phyloP scores from a whole-genome alignment of 2,329 filamentous ascomycete species.

The Myriosclerotinia scirpicola region DNA sequence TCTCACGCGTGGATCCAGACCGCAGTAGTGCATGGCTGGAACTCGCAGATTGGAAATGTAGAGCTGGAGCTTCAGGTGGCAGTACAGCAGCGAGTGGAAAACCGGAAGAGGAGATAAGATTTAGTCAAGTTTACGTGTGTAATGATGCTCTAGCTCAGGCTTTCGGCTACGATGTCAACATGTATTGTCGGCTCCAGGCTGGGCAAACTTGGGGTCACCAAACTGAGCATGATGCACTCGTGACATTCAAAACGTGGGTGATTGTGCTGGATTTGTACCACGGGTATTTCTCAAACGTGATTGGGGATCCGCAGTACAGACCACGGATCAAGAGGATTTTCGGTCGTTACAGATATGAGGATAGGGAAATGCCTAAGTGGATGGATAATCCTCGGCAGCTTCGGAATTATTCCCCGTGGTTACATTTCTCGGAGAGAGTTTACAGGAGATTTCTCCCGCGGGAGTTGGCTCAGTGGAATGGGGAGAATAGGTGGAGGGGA shows the following conservation, averaged over 20 bases:
- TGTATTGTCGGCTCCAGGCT: background rate
- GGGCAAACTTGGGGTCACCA: too few species aligned
- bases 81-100: too few species aligned
- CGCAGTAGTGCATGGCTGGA: background rate
- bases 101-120: background rate
- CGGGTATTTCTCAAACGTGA: slow-evolving; percentile 10
- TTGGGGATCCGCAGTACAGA: background rate
- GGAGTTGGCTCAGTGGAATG: slow-evolving; percentile 17
- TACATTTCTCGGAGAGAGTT: background rate
- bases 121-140: slow-evolving; percentile 1
- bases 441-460: background rate
- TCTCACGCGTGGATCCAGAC: slow-evolving; percentile 4
- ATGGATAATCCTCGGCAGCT: background rate
- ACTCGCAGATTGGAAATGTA: slow-evolving; percentile 11
- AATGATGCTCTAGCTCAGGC: slow-evolving; percentile 5
- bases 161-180: background rate
- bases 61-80: background rate
- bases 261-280: background rate
- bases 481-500: background rate
- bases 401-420: background rate
- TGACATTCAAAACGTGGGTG: background rate
- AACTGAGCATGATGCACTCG: background rate
- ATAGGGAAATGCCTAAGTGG: background rate
- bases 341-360: background rate
- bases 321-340: slow-evolving; percentile 2